Evolutionary conservation across 2,329 filamentous ascomycete species (phyloP).

Genomic region (Blastomyces gilchristii): DNA sequence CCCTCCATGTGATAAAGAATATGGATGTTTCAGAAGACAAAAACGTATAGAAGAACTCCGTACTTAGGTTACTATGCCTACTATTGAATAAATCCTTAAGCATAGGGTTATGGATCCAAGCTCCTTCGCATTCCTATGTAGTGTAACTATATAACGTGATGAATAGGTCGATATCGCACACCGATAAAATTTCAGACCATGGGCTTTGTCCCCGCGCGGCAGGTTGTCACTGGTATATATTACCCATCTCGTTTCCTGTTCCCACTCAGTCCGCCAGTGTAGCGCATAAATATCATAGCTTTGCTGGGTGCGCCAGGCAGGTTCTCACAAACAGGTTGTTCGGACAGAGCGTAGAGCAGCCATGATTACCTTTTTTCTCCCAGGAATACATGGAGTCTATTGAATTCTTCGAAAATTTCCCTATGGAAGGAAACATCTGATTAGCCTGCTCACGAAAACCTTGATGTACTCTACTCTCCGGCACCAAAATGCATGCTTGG

Average conservation of each 20-base stretch:
- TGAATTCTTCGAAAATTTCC: not conserved
- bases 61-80: too few relatives aligned
- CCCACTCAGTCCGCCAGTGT: not conserved
- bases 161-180: too few relatives aligned
- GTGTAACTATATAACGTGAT: too few relatives aligned
- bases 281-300: not conserved
- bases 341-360: not conserved
- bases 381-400: not conserved
- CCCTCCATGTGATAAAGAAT: not conserved
- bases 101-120: too few relatives aligned
- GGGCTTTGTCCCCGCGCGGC: not conserved
- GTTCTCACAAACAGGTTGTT: not conserved
- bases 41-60: too few relatives aligned
- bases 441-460: not conserved
- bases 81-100: too few relatives aligned
- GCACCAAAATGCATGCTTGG: not conserved
- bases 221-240: not conserved
- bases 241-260: not conserved
- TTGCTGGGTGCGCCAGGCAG: not conserved
- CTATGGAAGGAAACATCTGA: not conserved
- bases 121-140: too few relatives aligned
- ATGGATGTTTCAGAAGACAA: too few relatives aligned
- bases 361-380: not conserved
- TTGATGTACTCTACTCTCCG: not conserved
- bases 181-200: too few relatives aligned